These are phyloP conservation scores for Colletotrichum euphorbiae DNA, from an alignment of 2,329 filamentous ascomycete genomes.

Conservation along the genomic window DNA sequence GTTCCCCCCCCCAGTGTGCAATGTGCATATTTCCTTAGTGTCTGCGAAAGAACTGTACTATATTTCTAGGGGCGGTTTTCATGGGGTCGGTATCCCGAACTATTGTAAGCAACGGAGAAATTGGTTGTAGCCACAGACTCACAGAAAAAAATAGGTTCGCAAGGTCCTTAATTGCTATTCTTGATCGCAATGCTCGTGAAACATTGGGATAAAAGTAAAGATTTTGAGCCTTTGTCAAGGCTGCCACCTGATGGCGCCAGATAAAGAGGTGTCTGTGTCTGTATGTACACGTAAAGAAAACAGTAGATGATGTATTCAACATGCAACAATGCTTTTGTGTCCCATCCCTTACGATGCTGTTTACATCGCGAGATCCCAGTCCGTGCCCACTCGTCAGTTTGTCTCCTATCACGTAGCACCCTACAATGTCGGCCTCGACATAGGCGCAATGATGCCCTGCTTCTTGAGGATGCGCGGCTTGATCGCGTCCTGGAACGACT, in stretches of 20 bases:
- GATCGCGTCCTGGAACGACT: constrained; percentile 88
- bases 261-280: constrained; percentile 5
- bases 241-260: neutral
- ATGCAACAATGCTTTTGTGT: neutral
- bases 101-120: constrained; percentile 26
- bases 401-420: neutral
- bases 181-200: neutral
- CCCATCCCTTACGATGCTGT: neutral
- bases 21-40: constrained; percentile 35
- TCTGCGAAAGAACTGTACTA: constrained; percentile 31
- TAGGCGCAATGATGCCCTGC: constrained; percentile 88
- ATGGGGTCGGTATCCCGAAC: neutral
- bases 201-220: neutral
- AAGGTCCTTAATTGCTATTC: constrained; percentile 10
- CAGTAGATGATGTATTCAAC: neutral
- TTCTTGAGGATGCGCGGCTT: constrained; percentile 92
- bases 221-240: neutral
- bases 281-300: neutral
- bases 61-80: constrained; percentile 15
- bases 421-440: constrained; percentile 77
- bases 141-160: constrained; percentile 15
- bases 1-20: no score
- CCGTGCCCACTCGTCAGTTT: no score
- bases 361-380: no score
- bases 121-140: constrained; percentile 17